Evolutionary conservation across 2,329 filamentous ascomycete species (phyloP).

Genomic region (Colletotrichum musicola): DNA sequence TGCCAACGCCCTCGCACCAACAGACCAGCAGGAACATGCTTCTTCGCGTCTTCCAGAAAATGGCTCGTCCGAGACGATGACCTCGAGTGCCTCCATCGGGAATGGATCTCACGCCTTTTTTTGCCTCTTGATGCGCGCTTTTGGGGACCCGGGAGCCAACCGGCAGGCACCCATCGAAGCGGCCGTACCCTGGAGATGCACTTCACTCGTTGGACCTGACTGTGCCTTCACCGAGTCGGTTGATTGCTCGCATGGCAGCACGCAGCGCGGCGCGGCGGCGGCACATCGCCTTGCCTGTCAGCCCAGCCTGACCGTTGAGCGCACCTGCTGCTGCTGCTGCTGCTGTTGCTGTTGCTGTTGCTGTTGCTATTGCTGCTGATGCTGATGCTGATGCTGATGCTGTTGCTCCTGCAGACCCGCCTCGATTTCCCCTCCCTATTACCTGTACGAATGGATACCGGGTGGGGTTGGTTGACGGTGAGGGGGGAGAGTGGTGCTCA

Average conservation of each 20-base stretch:
- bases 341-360: too few species aligned
- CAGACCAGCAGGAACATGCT: conserved; percentile 4
- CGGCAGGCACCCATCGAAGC: conserved; percentile 13
- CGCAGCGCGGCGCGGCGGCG: neutral
- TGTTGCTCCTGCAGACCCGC: conserved; percentile 9
- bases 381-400: too few species aligned
- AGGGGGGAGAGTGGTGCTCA: too few species aligned
- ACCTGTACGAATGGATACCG: neutral
- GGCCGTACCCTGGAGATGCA: neutral
- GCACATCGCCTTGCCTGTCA: conserved; percentile 3
- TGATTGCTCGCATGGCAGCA: conserved; percentile 14
- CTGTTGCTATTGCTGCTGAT: neutral
- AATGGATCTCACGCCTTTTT: conserved; percentile 15
- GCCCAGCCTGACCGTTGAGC: conserved; percentile 23
- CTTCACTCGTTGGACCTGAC: too few species aligned
- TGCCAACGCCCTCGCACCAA: neutral
- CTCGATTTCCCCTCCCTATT: conserved; percentile 3
- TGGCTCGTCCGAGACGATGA: conserved; percentile 35
- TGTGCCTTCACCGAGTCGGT: conserved; percentile 12
- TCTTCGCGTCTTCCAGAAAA: conserved; percentile 35
- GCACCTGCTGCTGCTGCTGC: too few species aligned
- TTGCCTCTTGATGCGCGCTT: conserved; percentile 22
- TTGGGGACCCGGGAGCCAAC: conserved; percentile 23
- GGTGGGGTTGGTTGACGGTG: neutral
- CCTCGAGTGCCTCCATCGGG: conserved; percentile 21